A percentile compares a stretch with the other conserved stretches of the same genome.
phyloP scores from a whole-genome alignment of 306 rosid genomes.

The Vachellia collinsii region DNA sequence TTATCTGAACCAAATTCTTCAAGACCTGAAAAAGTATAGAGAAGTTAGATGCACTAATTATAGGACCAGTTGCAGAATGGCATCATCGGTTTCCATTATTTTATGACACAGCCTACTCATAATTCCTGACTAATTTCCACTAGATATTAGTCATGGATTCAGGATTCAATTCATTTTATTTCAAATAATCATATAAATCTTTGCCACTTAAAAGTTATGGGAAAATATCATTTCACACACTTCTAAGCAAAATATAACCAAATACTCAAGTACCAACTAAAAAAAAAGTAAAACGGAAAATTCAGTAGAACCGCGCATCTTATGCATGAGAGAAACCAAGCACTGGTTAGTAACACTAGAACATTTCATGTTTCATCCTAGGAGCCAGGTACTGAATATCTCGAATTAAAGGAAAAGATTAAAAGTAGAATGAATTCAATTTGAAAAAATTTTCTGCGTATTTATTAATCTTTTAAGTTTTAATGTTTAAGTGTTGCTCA shows the following conservation, averaged over 20 bases:
- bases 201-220: not conserved
- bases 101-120: not conserved
- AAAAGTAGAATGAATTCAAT: not conserved
- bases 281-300: not conserved
- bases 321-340: constrained; percentile 1
- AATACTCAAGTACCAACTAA: not conserved
- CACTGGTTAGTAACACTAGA: not conserved
- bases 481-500: not conserved
- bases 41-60: constrained; percentile 22
- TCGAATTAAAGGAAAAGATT: not conserved
- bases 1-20: constrained; percentile 69
- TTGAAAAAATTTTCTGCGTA: not conserved
- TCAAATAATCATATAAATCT: not conserved
- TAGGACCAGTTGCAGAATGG: not conserved
- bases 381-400: no score
- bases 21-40: constrained; percentile 59
- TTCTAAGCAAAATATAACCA: not conserved
- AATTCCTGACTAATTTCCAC: no score
- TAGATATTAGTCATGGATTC: no score
- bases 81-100: not conserved
- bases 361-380: constrained; percentile 13
- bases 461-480: not conserved
- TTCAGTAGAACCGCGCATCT: not conserved
- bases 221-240: not conserved
- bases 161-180: no score